A percentile compares a stretch with the other conserved stretches of the same genome.
Conservation (phyloP, 2,329 filamentous ascomycete species). For the Calonectria pauciramosa region DNA sequence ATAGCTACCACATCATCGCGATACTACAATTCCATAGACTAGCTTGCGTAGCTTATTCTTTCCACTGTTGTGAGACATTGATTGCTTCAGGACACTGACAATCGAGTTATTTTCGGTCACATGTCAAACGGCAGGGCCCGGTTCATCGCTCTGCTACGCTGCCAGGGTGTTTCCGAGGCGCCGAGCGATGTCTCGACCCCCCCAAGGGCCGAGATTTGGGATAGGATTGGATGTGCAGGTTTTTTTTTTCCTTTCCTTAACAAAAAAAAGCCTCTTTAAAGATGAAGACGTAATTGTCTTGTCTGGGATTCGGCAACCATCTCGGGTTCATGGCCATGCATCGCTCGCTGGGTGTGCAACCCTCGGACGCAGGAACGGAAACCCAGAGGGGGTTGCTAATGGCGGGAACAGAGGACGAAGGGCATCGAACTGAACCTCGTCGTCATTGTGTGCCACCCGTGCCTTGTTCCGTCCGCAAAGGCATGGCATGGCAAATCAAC, state of each 20-base stretch:
- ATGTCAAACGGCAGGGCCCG: constrained; percentile 16
- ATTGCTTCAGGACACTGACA: neutral
- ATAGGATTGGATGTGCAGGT: neutral
- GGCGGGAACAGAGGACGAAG: neutral
- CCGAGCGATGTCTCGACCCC: constrained; percentile 17
- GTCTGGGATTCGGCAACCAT: constrained; percentile 22
- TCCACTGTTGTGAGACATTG: neutral
- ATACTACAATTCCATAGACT: no score
- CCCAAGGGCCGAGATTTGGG: constrained; percentile 17
- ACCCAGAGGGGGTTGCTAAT: neutral
- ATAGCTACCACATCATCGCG: neutral
- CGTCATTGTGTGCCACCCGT: constrained; percentile 14
- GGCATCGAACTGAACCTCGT: neutral
- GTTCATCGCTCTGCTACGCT: constrained; percentile 5
- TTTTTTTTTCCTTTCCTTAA: neutral
- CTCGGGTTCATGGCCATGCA: neutral
- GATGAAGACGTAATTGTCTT: constrained; percentile 9
- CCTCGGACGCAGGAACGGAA: constrained; percentile 25
- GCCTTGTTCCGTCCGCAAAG: neutral
- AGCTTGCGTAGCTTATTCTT: neutral
- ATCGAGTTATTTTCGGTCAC: constrained; percentile 7
- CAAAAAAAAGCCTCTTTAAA: neutral
- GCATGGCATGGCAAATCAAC: no score
- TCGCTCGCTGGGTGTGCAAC: neutral
- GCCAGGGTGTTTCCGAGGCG: constrained; percentile 25